Evolutionary conservation across 2,329 filamentous ascomycete genomes (phyloP), one percentile per base, ranked within the genome.

Genomic region (Drechslera avenae): DNA sequence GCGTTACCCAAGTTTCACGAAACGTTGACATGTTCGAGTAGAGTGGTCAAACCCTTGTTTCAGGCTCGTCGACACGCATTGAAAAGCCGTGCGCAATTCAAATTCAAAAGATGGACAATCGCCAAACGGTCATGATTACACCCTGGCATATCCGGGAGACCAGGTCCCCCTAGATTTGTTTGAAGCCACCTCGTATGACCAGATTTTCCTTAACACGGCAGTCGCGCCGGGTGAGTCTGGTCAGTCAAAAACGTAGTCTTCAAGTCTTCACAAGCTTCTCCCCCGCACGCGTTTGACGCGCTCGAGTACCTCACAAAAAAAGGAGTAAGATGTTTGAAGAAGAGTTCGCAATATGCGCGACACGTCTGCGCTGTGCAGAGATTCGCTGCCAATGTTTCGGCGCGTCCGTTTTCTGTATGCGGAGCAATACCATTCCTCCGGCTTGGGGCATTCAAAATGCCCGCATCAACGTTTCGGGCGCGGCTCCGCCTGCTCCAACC

Each of bases 21-120:
- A 63, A 63, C 60, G 39, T 50, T 59, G 57, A 61, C 53, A 57
- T 48, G 44, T 56, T 62, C 45, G 55, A 62, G 52, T 57, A 56
- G 45, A 56, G 9, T 51, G 40, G 54, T 60, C 59, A 59, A 52
- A 59, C 54, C 36, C 16, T 30, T 36, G 59, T 62, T 62, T 60
- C 59, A 62, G 41, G 34, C 19, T 23, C 41, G 26, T 42, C 35
- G 39, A 37, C 31, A 39, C 37, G 57, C 52, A 56, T 60, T 51
- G 6, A 41, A 48, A 16, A 37, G 48, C 34, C 35, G 23, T 26
- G 34, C 39, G 39, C 50, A 30, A 30, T 49, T 30, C 46, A 46
- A 42, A 41, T 37, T 42, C 37, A 39, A 31, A 40, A 17, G 32
- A 37, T 19, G 37, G 14, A 36, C 36, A 52, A 37, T 30, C 47